Base-by-base conservation (phyloP, 179 eudicot genomes). In the Silene noctiflora region DNA sequence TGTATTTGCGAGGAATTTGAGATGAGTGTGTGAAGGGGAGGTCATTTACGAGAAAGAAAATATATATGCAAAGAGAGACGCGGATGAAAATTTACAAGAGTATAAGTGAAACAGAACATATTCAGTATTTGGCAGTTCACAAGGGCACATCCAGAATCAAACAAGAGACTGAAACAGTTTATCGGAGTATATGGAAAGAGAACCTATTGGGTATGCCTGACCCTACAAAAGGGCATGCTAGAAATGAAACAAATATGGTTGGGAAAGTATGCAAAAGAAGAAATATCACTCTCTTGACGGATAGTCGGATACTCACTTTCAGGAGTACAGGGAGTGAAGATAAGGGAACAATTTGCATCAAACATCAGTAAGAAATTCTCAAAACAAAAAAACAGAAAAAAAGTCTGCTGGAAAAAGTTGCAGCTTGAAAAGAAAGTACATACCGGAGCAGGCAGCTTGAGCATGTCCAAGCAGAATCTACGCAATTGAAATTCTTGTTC, bases 401-500 rank as follows among this genome's bases (percentile, higher is more conserved):
- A 61, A 2, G 21, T 9, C 44, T 1, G 6, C 19, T 9, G 14
- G 60, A 21, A 0, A 67, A n/a, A 53, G 24, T 66, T 66, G 65
- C 80, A 71, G 16, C 17, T 19, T 56, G 55, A 9, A 27, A 11
- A 65, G 4, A 72, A 22, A 21, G 27, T 25, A 44, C 66, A 46
- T 86, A 90, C 97, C 88, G 86, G 88, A 7, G 66, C 70, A 31
- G 79, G 72, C 77, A 85, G 60, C 83, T 87, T 91, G 74, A 94
- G 83, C 75, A 85, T 76, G 59, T 88, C 90, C 78, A 86, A 88
- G 87, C 97, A 92, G 80, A 89, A 88, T 75, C 86, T 89, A 78
- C 90, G 84, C 78, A 94, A 67, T 24, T 83, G 83, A 60, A 76
- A 77, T 84, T 94, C 94, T 82, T 94, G 98, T 39, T 85, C 89